Evolutionary conservation across 441 rosid genomes (phyloP), one percentile per base, ranked within the genome.

Genomic region (Gossypium schwendimanii): DNA sequence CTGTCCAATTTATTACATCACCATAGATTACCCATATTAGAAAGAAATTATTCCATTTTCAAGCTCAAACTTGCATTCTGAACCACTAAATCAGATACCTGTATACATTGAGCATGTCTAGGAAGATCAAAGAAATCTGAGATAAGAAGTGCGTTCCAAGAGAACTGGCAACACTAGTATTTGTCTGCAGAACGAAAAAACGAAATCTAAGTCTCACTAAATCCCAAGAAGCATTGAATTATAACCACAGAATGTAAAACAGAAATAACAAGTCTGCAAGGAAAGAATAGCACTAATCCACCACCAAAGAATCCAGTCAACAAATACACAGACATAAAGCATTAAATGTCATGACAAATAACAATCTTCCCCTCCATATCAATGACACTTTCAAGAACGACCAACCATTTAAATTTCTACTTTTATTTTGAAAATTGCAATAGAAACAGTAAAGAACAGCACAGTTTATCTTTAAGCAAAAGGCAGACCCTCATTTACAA

Each of bases 71-170:
- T 15, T 28, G 57, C 44, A 62, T 36, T 36, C 33, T n/a, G 36
- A 21, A 31, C 24, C 41, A 53, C 28, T 20, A 58, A 62, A 33
- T 23, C 52, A n/a, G 47, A 60, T 71, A 96, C 99, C 93, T 94
- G 84, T 96, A 96, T 21, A 96, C 97, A 72, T 94, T 96, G 76
- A 96, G 91, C 99, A 96, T 94, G 85, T 96, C 99, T 90, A 96
- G 75, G 83, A 96, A 96, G 78, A 96, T 94, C 75, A 88, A 70
- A 69, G 98, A 87, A 26, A 96, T 94, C 81, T 96, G 99, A 14
- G 97, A 55, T 71, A 96, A 79, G 83, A 96, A 94, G 79, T 82
- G 90, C 11, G 99, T 94, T 73, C 98, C 99, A 67, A 96, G 87
- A 57, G 99, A 88, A 79, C 77, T 86, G 76, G 99, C 98, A 74